Evolutionary conservation across 1,139 yeast genomes (phyloP), one percentile per base, ranked within the genome.

Genomic region (Debaryomyces subglobosus): DNA sequence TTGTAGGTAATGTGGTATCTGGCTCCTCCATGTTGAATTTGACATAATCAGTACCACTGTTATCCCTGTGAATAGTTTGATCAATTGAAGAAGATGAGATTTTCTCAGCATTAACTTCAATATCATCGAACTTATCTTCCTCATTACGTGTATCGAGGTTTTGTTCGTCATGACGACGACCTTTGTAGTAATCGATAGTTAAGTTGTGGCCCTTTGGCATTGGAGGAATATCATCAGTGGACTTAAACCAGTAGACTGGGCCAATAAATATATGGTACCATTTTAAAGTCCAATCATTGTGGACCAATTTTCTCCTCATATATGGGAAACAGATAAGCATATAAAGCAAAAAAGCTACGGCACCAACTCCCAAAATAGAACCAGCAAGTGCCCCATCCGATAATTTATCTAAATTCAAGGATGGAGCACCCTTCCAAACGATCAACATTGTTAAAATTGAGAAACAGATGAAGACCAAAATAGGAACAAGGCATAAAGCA

Each of bases 361-460:
- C 85, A 55, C 83, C 89, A 50, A 81, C 49, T 48, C 89, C 88
- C 45, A 84, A 66, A 53, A 85, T 79, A 38, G 87, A 74, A 23
- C 80, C 86, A 42, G 68, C 72, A 39, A 78, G 77, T 15, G 85
- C 78, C 37, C 78, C 78, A 10, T 71, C 58, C 2, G 84, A 71
- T 51, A 85, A 72, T 5, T 80, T 62, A 56, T 78, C 71, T 60
- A 86, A 74, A 24, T 81, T 70, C 56, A 86, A 76, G 53, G 78
- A 77, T 56, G 90, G 90, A 50, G 90, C 85, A 58, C 91, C 91
- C 64, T 85, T 85, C 89, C 89, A 85, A 38, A 81, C 78, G 58
- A 70, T 74, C 68, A 71, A 77, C 83, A 68, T 77, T 51, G 91
- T 85, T 59, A 86, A 76, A 50, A 86, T 78, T 43, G 85, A 67